Evolutionary conservation across 2,329 filamentous ascomycete genomes (phyloP), one percentile per base, ranked within the genome.

Genomic region (Colletotrichum kahawae): DNA sequence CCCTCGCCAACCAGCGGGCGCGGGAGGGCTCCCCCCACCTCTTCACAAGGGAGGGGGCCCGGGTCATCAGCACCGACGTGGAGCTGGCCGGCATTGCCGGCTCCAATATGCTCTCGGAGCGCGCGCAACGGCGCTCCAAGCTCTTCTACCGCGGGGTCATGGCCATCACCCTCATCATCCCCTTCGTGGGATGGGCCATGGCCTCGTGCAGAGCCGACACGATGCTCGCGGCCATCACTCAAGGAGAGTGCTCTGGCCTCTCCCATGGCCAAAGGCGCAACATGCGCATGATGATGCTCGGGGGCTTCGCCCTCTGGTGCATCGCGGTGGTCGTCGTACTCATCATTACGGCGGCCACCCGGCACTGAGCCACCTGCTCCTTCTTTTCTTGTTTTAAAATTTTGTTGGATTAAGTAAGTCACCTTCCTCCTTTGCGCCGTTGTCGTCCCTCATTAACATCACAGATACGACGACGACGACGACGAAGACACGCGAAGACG

Each of bases 211-310:
- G 54, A 18, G 67, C n/a, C 2, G 73, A 75, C 48, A 27, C 24
- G 4, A 33, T 68, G n/a, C 36, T 75, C 13, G 3, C 34, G 33
- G 33, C n/a, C 43, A 16, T 75, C 33, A 75, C 73, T 56, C 33
- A 43, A 14, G 69, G 73, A 59, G 73, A 75, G 70, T 73, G 69
- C 73, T 68, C 69, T 48, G 73, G 73, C 63, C 73, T 75, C 63
- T 68, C 69, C 10, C 72, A 48, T 29, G 33, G 63, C 21, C 70
- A 75, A 31, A 29, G 70, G 31, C 73, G 48, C 63, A 73, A 75
- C 29, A 21, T 75, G 69, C 73, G 73, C 43, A 57, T 68, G 27
- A 64, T 73, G 63, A 27, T 73, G 29, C 57, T 73, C n/a, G 63
- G 27, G 27, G 73, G 73, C 63, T 68, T 54, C 21, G 73, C 36